Percentiles rank a stretch among this genome's conserved stretches.
Evolutionary conservation across 2,329 filamentous ascomycete species (phyloP).

Genomic region (Colletotrichum brevisporum): DNA sequence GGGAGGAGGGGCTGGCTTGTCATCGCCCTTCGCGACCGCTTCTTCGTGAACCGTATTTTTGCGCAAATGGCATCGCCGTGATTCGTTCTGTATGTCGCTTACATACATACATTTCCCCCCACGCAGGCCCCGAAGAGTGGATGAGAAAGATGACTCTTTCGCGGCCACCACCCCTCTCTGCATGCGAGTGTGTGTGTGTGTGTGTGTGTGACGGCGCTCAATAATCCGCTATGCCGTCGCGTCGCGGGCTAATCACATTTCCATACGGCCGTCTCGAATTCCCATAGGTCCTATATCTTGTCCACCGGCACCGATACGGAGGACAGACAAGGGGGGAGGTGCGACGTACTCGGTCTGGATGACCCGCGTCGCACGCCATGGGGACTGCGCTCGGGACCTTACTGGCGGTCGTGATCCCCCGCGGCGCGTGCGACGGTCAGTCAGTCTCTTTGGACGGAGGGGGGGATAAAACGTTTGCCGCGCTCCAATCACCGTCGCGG

Average conservation of each 20-base stretch:
- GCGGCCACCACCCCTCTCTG: neutral
- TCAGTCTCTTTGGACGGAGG: neutral
- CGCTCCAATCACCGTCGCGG: conserved; percentile 37
- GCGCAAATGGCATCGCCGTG: conserved; percentile 16
- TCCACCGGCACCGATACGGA: no score
- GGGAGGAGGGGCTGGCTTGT: neutral
- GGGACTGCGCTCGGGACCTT: conserved; percentile 26
- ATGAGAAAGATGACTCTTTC: conserved; percentile 9
- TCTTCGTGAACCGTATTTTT: conserved; percentile 5
- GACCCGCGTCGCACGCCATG: conserved; percentile 20
- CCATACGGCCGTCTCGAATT: neutral
- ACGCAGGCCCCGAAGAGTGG: neutral
- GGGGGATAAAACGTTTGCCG: neutral
- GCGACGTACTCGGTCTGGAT: conserved; percentile 12
- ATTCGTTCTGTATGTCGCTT: conserved; percentile 23
- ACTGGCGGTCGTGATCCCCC: conserved; percentile 6
- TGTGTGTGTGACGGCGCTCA: no score
- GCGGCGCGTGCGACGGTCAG: conserved; percentile 15
- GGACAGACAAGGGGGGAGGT: neutral
- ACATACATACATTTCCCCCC: neutral
- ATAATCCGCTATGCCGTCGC: neutral
- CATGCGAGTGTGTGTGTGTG: neutral
- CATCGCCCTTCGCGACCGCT: conserved; percentile 15
- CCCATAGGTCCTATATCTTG: neutral
- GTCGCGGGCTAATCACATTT: conserved; percentile 19